A percentile compares a stretch with the other conserved stretches of the same genome.
phyloP scores from a whole-genome alignment of 306 rosid genomes.

The Canavalia ensiformis region DNA sequence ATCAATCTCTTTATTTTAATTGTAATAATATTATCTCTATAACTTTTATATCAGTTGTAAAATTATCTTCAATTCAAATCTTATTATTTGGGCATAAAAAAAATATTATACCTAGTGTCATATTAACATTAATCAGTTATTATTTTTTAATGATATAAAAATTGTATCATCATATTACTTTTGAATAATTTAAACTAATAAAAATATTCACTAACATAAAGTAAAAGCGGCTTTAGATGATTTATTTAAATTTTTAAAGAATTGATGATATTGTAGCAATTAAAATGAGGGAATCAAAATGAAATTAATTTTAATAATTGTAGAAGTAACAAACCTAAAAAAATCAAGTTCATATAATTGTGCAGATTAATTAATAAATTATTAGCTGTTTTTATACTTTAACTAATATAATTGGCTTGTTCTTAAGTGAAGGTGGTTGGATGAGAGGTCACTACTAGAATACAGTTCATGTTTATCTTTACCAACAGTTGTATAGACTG shows the following conservation, averaged over 20 bases:
- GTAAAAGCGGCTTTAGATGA: background rate
- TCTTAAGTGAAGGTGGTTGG: constrained; percentile 2
- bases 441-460: constrained; percentile 17
- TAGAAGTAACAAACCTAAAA: background rate
- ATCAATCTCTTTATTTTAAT: no score
- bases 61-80: no score
- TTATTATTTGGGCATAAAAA: no score
- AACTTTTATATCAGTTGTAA: no score
- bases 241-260: background rate
- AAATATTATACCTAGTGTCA: no score
- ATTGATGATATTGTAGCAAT: background rate
- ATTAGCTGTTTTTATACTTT: background rate
- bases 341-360: background rate
- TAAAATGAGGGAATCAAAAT: background rate
- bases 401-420: background rate
- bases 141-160: background rate
- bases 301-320: background rate
- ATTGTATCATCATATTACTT: background rate
- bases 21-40: no score
- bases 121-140: background rate
- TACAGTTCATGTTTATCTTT: constrained; percentile 35
- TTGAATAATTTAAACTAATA: background rate
- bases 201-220: background rate
- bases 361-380: background rate
- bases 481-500: background rate